Base-by-base conservation (phyloP, 768 basidiomycete genomes). In the Pulveroboletus sp. region DNA sequence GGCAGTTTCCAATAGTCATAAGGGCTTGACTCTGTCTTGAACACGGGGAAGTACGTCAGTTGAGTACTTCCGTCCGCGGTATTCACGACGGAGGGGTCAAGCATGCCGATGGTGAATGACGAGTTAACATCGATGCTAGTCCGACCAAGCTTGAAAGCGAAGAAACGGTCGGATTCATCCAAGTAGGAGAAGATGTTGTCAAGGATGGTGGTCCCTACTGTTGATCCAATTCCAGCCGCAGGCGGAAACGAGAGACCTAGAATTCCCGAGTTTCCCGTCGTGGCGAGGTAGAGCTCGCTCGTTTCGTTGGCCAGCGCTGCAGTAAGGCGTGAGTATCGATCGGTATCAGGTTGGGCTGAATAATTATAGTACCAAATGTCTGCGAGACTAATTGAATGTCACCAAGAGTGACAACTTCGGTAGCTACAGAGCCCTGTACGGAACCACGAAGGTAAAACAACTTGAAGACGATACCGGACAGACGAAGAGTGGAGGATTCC, bases 1-100 rank as follows among this genome's bases (percentile, higher is more conserved):
- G 79, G 74, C 8, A 83, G 60, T 53, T 82, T 83, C 82, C 81
- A 83, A 61, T 76, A 82, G 54, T 82, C 77, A 50, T 75, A 79
- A 0, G 59, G 57, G 46, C 61, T 59, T 9, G 57, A 55, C 30
- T 66, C 59, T 14, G 68, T 63, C 47, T 64, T 60, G 48, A 71
- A 71, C 27, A 81, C 77, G 40, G 73, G 63, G 8, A 67, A 72
- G 49, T 67, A 71, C 2, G 64, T 53, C 37, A 79, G 57, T 17
- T 64, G 64, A 5, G 56, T 54, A 3, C 65, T 62, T 21, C 68
- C 63, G 49, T 70, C 65, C 5, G 66, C 57, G 24, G 17, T 46
- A 9, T 49, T 47, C 32, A 56, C 27, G 37, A 43, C 58, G 32
- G 56, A 54, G 8, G 70, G 49, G 56, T 82, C 78, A n/a, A 79